Evolutionary conservation across 345 rosid genomes (phyloP), one percentile per base, ranked within the genome.

Genomic region (Gynandropsis gynandra): DNA sequence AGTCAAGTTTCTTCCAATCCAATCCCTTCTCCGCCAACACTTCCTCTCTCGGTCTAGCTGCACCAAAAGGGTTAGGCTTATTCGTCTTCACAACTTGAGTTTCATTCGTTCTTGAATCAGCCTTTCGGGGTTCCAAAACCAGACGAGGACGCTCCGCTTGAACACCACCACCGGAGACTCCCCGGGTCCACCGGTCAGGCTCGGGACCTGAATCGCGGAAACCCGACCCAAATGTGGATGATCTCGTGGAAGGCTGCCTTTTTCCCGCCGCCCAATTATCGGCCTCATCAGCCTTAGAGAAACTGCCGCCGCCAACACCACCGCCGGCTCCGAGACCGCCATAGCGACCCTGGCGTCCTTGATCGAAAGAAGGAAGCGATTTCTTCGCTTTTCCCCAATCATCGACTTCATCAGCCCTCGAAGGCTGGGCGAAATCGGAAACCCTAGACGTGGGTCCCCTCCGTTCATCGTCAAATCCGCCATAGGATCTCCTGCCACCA

Each of bases 41-140:
- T 44, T 87, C 76, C 56, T 92, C 98, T 60, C 98, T 76, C 0
- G 97, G 98, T 74, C 90, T 80, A 4, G 98, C 98, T n/a, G 68
- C 82, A 5, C 98, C 98, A 64, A 92, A 92, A 0, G 96, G 98
- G 45, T 53, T 92, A 10, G 88, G 53, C 75, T 68, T 85, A 44
- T 61, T 73, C 10, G 82, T 63, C 61, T 75, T 87, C 53, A 21
- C 73, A 52, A 17, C 52, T 14, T 12, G 29, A 44, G 63, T 34
- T 17, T 82, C 89, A 37, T 48, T 70, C 31, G 9, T 72, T 61
- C 62, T 75, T 6, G 54, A 38, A 19, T 76, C 83, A 34, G 56
- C 75, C 49, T 75, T 80, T 3, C 78, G 86, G 8, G 95, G 86
- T 59, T 80, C 81, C 66, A 92, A 74, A 34, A 78, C 76, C 66